These are phyloP conservation scores for Saturnispora gosingensis DNA, from an alignment of 805 yeast genomes.

Conservation along the genomic window DNA sequence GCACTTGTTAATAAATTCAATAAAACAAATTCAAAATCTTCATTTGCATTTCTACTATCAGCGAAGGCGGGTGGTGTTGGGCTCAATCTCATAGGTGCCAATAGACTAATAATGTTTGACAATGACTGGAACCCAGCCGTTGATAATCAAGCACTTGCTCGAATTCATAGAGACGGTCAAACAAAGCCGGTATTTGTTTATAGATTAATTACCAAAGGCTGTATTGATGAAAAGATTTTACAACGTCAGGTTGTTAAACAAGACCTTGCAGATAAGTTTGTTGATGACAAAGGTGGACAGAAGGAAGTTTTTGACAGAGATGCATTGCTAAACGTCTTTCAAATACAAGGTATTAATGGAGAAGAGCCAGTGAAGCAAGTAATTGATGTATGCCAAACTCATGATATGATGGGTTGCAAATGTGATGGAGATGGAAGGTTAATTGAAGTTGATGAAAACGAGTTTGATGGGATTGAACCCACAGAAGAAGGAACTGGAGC, in stretches of 20 bases:
- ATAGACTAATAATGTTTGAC: slow-evolving; percentile 75
- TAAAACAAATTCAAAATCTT: slow-evolving; percentile 28
- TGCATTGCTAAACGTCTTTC: slow-evolving; percentile 70
- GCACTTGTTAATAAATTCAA: slow-evolving; percentile 64
- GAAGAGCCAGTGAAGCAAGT: slow-evolving; percentile 28
- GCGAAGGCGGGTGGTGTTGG: slow-evolving; percentile 95
- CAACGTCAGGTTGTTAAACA: slow-evolving; percentile 85
- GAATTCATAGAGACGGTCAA: slow-evolving; percentile 94
- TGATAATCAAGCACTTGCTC: slow-evolving; percentile 91
- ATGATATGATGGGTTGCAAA: slow-evolving; percentile 59
- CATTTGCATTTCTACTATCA: slow-evolving; percentile 66
- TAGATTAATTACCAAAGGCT: slow-evolving; percentile 77
- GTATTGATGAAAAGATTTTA: slow-evolving; percentile 87
- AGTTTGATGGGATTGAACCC: slow-evolving; percentile 15
- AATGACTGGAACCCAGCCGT: slow-evolving; percentile 96
- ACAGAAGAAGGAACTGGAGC: slow-evolving; percentile 1
- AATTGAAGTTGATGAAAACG: slow-evolving; percentile 5
- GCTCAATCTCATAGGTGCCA: slow-evolving; percentile 81
- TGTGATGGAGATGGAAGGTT: slow-evolving; percentile 49
- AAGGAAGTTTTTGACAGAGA: slow-evolving; percentile 59
- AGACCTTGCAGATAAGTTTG: slow-evolving; percentile 66
- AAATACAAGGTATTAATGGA: slow-evolving; percentile 27
- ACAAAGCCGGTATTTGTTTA: slow-evolving; percentile 67
- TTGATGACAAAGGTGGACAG: slow-evolving; percentile 33
- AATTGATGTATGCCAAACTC: slow-evolving; percentile 49